Percentiles rank a stretch among this genome's conserved stretches.
These are phyloP conservation scores for Phaeomoniella chlamydospora DNA, from an alignment of 2,329 filamentous ascomycete genomes.

Conservation along the genomic window DNA sequence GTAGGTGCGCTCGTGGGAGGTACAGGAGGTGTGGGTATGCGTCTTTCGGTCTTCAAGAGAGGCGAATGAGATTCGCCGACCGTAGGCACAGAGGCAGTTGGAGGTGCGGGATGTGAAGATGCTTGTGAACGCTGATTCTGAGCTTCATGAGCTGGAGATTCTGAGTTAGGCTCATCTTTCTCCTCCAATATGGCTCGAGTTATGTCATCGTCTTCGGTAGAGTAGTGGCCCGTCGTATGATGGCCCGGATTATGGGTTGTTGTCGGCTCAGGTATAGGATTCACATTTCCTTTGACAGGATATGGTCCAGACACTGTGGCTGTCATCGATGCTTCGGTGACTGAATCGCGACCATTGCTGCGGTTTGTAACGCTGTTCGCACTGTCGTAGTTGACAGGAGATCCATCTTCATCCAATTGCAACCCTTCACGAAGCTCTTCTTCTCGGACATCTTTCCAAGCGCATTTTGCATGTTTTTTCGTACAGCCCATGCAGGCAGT, in stretches of 20 bases:
- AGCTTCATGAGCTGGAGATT: too few relatives aligned
- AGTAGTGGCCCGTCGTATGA: too few relatives aligned
- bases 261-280: too few relatives aligned
- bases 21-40: too few relatives aligned
- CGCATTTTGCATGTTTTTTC: conserved; percentile 79
- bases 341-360: too few relatives aligned
- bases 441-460: conserved; percentile 67
- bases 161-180: not conserved
- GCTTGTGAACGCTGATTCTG: not conserved
- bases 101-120: not conserved
- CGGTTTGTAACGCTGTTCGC: too few relatives aligned
- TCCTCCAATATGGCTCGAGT: not conserved
- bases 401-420: not conserved
- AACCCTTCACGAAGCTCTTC: conserved; percentile 39
- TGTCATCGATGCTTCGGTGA: too few relatives aligned
- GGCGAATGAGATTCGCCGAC: too few relatives aligned
- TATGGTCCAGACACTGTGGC: too few relatives aligned
- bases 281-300: too few relatives aligned
- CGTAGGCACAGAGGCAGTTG: not conserved
- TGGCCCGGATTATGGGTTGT: not conserved
- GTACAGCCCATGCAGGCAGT: conserved; percentile 80
- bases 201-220: not conserved
- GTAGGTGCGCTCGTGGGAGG: too few relatives aligned
- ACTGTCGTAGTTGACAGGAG: not conserved
- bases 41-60: too few relatives aligned